Evolutionary conservation across 345 rosid genomes (phyloP).

Genomic region (Adansonia digitata): DNA sequence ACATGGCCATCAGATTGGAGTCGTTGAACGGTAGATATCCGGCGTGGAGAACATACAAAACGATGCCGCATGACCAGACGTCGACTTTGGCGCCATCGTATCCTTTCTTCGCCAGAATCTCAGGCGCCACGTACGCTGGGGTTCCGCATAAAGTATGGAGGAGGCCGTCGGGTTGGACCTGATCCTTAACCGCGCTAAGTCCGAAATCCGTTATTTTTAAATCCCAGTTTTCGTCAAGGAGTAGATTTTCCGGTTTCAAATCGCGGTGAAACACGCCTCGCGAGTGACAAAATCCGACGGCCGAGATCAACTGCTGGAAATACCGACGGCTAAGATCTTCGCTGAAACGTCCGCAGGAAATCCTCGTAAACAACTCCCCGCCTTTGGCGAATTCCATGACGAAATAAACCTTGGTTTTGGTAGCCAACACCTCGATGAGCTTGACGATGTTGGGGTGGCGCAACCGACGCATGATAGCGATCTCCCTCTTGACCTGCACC

Average conservation of each 20-base stretch:
- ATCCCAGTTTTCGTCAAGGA: constrained; percentile 78
- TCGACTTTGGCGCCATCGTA: constrained; percentile 87
- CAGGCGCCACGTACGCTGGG: constrained; percentile 96
- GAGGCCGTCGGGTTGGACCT: constrained; percentile 69
- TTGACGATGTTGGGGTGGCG: constrained; percentile 59
- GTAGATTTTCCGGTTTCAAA: constrained; percentile 81
- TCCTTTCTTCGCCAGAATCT: constrained; percentile 78
- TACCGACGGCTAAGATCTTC: constrained; percentile 89
- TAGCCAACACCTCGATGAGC: constrained; percentile 75
- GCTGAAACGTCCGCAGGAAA: constrained; percentile 69
- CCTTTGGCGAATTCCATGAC: constrained; percentile 95
- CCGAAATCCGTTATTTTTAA: constrained; percentile 84
- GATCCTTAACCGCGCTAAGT: constrained; percentile 63
- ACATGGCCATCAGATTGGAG: constrained; percentile 78
- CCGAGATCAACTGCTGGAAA: constrained; percentile 79
- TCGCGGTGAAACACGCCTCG: constrained; percentile 92
- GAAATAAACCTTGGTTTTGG: constrained; percentile 69
- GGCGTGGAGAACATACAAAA: constrained; percentile 72
- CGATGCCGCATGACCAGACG: constrained; percentile 83
- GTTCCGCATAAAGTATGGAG: constrained; percentile 91
- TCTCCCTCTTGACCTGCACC: constrained; percentile 59
- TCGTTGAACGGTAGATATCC: constrained; percentile 89
- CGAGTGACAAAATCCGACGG: constrained; percentile 76
- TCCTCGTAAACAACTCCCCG: constrained; percentile 74
- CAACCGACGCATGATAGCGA: constrained; percentile 75